Evolutionary conservation across 176 grass and related monocot genomes (phyloP).

Genomic region (Hyparrhenia diplandra): DNA sequence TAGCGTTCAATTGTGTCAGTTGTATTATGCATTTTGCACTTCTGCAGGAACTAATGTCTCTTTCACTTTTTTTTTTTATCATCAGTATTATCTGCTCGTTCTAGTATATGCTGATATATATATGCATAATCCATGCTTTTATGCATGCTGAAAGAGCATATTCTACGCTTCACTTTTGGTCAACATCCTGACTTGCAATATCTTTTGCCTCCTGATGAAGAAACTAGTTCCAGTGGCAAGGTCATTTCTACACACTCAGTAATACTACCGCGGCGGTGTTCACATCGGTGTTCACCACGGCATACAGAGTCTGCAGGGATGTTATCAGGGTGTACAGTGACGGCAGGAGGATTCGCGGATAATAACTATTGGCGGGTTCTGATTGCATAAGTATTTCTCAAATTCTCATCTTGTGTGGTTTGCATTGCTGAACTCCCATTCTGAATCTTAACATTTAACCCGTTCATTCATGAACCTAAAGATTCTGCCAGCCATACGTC

Average conservation of each 20-base stretch:
- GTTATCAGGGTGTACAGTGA: not conserved
- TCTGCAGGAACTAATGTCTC: constrained; percentile 30
- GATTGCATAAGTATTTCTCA: no score
- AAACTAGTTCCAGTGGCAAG: constrained; percentile 10
- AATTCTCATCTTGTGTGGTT: no score
- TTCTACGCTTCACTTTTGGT: no score
- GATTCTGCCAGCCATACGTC: not conserved
- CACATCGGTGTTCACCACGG: not conserved
- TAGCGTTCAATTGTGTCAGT: not conserved
- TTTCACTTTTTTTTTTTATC: not conserved
- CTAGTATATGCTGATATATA: not conserved
- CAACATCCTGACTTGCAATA: not conserved
- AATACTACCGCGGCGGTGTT: not conserved
- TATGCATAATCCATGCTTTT: not conserved
- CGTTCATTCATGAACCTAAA: not conserved
- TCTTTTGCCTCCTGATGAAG: not conserved
- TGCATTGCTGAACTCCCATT: not conserved
- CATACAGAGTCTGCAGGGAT: constrained; percentile 19
- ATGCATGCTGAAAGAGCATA: no score
- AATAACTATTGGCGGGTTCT: constrained; percentile 34
- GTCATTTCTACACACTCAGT: not conserved
- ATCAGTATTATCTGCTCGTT: not conserved
- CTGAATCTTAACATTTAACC: not conserved
- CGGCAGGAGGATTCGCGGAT: not conserved
- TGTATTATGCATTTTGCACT: not conserved